These are phyloP conservation scores for Tetracladium marchalianum DNA, from an alignment of 495 filamentous ascomycete species.

Conservation along the genomic window DNA sequence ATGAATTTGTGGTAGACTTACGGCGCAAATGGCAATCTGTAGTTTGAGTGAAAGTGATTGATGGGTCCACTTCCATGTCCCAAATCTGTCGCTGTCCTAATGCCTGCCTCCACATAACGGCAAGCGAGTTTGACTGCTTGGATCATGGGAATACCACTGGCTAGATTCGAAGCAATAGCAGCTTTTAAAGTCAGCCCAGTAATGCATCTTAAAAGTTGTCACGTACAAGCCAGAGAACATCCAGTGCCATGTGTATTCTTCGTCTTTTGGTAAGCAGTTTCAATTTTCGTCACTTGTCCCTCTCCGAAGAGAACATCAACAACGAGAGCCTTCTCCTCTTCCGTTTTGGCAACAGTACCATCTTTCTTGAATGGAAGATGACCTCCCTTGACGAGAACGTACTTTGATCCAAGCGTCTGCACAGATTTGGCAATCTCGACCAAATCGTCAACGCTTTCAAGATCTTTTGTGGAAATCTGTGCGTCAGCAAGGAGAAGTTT, in stretches of 20 bases:
- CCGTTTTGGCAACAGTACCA: constrained; percentile 37
- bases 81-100: constrained; percentile 61
- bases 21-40: constrained; percentile 73
- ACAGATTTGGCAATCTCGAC: constrained; percentile 58
- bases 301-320: constrained; percentile 67
- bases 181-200: constrained; percentile 32
- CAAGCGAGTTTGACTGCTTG: constrained; percentile 62
- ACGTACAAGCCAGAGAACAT: constrained; percentile 80
- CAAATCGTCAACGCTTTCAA: constrained; percentile 48
- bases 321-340: constrained; percentile 51
- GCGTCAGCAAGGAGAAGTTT: constrained; percentile 55
- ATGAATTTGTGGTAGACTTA: constrained; percentile 30
- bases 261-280: constrained; percentile 56
- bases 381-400: constrained; percentile 85
- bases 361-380: constrained; percentile 72
- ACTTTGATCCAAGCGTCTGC: constrained; percentile 57
- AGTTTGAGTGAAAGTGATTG: constrained; percentile 86
- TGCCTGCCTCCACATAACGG: constrained; percentile 75
- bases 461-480: constrained; percentile 36
- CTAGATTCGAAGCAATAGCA: constrained; percentile 81
- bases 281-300: constrained; percentile 42
- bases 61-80: constrained; percentile 82
- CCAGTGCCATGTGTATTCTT: constrained; percentile 92
- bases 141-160: constrained; percentile 45
- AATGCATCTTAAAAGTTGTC: not conserved